phyloP scores from a whole-genome alignment of 768 basidiomycete species.

The Termitomyces sp. region DNA sequence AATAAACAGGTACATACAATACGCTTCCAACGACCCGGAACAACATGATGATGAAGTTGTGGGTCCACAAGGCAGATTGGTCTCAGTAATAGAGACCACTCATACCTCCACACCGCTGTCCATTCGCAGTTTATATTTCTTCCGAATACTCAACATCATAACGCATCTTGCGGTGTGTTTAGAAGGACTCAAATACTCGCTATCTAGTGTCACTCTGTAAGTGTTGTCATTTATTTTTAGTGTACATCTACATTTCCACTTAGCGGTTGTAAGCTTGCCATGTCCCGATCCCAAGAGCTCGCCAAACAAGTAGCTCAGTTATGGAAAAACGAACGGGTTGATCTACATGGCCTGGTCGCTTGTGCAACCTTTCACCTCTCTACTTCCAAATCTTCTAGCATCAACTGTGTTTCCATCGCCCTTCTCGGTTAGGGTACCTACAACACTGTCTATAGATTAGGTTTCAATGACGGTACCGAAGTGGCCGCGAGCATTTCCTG shows the following conservation, averaged over 20 bases:
- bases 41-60: too few species aligned
- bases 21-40: too few species aligned
- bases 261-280: background rate
- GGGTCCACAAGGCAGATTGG: too few species aligned
- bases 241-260: background rate
- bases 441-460: background rate
- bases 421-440: background rate
- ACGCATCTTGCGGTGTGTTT: too few species aligned
- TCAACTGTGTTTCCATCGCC: background rate
- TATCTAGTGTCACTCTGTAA: background rate
- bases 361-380: background rate
- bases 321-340: background rate
- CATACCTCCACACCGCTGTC: too few species aligned
- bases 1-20: too few species aligned
- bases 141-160: too few species aligned
- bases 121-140: too few species aligned
- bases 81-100: background rate
- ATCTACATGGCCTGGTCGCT: background rate
- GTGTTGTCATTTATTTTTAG: background rate
- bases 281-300: background rate
- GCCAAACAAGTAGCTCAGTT: background rate
- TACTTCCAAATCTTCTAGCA: background rate
- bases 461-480: background rate
- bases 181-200: background rate
- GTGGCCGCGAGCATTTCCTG: background rate